A percentile compares a stretch with the other conserved stretches of the same genome.
These are phyloP conservation scores for Paecilomyces niveus DNA, from an alignment of 2,329 filamentous ascomycete species.

Conservation along the genomic window DNA sequence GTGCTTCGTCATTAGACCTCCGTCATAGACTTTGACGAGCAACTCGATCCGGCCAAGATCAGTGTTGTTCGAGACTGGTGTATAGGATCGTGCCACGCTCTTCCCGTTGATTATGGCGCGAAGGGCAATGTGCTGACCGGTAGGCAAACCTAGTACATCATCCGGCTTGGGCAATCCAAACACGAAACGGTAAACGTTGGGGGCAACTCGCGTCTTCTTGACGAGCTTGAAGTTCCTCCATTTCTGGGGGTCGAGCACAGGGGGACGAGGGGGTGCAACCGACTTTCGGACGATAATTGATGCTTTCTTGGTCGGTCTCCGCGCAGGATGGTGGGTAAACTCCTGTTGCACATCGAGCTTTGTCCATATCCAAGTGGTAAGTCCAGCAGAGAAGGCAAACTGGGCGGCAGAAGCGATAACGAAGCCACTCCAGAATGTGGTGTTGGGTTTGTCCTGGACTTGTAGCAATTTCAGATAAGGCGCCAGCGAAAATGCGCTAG, in stretches of 20 bases:
- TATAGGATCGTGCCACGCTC: not conserved
- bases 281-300: not conserved
- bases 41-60: not conserved
- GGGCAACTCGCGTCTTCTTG: not conserved
- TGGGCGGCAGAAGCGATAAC: not conserved
- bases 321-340: not conserved
- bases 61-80: not conserved
- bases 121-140: not conserved
- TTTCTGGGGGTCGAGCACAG: not conserved
- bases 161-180: not conserved
- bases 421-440: not conserved
- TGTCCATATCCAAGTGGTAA: not conserved
- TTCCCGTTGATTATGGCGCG: not conserved
- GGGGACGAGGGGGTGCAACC: not conserved
- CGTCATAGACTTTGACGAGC: not conserved
- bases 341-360: not conserved
- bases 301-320: not conserved
- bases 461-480: not conserved
- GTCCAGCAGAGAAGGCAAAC: not conserved
- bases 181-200: not conserved
- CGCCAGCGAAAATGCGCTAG: not conserved
- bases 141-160: not conserved
- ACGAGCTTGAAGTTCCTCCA: not conserved
- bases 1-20: not conserved
- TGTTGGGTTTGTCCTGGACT: not conserved